Base-by-base conservation (phyloP, 2,329 filamentous ascomycete species). In the Talaromyces sp. region DNA sequence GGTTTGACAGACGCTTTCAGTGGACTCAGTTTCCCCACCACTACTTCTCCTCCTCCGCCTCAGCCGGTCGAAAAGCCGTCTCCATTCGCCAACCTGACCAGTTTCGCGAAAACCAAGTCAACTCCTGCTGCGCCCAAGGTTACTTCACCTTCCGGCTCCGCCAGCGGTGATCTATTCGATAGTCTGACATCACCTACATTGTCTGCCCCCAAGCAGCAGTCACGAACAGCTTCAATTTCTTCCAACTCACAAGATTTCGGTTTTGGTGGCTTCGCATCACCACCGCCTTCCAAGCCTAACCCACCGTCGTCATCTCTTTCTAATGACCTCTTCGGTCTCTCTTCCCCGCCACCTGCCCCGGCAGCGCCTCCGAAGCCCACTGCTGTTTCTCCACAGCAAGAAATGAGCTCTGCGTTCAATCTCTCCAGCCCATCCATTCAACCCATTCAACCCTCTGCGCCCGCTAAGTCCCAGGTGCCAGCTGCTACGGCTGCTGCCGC, bases 141-240 rank as follows among this genome's bases (percentile, higher is more conserved):
- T 63, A 75, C 77, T 56, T 75, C 80, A 35, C 73, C 82, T 36
- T 69, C 78, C 55, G 73, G 77, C 33, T 72, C 83, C 60, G 71
- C 78, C 42, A 82, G 87, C 56, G 89, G 91, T 47, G 91, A 91
- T 68, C 94, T 97, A 73, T 97, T 97, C 68, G 87, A 95, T 65
- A 76, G 82, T 37, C 58, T 73, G 19, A 86, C 88, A 63, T 82
- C 87, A n/a, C 75, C 85, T 1, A 86, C 84, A 50, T 72, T 84
- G 14, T 71, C 81, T 9, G 71, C 75, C 5, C 65, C 63, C 3
- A 69, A 80, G 62, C 64, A 70, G 13, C 73, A 74, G 56, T 69
- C 74, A 5, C 74, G 76, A 27, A 71, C 71, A 40, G 54, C 83
- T 47, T 80, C 84, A 47, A 82, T 80, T 61, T 77, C 77, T 19